phyloP scores from a whole-genome alignment of 2,329 filamentous ascomycete species.

The Aspergillus novofumigatus region DNA sequence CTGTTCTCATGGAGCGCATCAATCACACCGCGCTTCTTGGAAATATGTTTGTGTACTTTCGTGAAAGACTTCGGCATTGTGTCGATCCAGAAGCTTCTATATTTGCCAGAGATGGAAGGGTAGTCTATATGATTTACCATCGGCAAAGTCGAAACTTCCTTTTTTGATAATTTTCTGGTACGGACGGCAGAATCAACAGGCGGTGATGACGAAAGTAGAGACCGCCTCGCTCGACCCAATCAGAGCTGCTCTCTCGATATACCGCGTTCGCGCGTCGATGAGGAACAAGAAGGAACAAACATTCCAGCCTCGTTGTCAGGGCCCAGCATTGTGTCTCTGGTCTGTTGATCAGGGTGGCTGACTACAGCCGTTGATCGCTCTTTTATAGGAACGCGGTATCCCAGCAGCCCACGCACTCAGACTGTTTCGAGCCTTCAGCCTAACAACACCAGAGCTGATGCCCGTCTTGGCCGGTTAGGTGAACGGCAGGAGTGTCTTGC shows the following conservation, averaged over 20 bases:
- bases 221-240: conserved; percentile 18
- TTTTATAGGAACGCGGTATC: neutral
- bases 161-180: conserved; percentile 22
- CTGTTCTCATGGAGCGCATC: conserved; percentile 82
- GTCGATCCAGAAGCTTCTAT: conserved; percentile 1
- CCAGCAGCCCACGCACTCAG: neutral
- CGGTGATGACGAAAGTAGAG: conserved; percentile 20
- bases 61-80: conserved; percentile 70
- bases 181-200: conserved; percentile 27
- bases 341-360: conserved; percentile 8
- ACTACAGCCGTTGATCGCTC: conserved; percentile 4
- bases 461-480: conserved; percentile 20
- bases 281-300: conserved; percentile 24
- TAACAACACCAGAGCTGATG: conserved; percentile 10
- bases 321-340: conserved; percentile 5
- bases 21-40: conserved; percentile 76
- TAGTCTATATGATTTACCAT: neutral
- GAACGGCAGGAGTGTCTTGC: conserved; percentile 28
- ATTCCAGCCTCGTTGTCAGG: conserved; percentile 29
- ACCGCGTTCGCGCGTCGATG: conserved; percentile 33
- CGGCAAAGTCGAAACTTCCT: conserved; percentile 5
- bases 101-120: neutral
- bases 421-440: conserved; percentile 1
- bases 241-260: conserved; percentile 1
- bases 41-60: conserved; percentile 85